A percentile compares a stretch with the other conserved stretches of the same genome.
Conservation (phyloP, 257 asterid genomes). For the Nicotiana knightiana region DNA sequence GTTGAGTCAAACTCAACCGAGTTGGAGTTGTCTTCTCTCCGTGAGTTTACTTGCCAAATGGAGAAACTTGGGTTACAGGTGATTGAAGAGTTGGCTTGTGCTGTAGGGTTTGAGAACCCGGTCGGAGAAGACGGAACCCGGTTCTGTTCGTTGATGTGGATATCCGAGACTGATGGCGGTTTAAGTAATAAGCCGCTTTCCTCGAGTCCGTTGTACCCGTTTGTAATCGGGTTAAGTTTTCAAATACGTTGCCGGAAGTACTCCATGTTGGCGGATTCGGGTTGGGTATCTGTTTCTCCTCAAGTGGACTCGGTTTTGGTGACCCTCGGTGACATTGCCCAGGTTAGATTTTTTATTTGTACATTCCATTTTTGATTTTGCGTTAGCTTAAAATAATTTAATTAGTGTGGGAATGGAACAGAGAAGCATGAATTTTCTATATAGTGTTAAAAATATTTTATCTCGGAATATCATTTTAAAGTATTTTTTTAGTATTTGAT, state of each 20-base stretch:
- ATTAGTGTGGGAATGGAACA: not conserved
- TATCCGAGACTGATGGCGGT: slow-evolving; percentile 39
- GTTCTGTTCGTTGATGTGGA: slow-evolving; percentile 50
- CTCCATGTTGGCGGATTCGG: slow-evolving; percentile 53
- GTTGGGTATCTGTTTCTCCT: slow-evolving; percentile 49
- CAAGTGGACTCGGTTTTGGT: slow-evolving; percentile 48
- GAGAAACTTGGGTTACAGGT: slow-evolving; percentile 50
- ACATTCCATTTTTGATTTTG: not conserved
- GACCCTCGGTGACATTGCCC: slow-evolving; percentile 75
- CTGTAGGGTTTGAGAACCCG: slow-evolving; percentile 51
- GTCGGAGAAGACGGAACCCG: slow-evolving; percentile 18
- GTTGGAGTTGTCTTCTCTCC: slow-evolving; percentile 25
- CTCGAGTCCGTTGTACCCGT: slow-evolving; percentile 65
- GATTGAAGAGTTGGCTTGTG: slow-evolving; percentile 39
- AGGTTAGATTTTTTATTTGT: slow-evolving; percentile 27
- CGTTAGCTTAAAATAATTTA: not conserved
- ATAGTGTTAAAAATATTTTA: too few relatives aligned
- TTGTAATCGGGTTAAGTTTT: slow-evolving; percentile 50
- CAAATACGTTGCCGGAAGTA: slow-evolving; percentile 30
- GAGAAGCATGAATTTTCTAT: too few relatives aligned
- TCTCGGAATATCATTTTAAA: not conserved
- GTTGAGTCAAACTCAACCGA: slow-evolving; percentile 23
- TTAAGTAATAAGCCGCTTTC: slow-evolving; percentile 3
- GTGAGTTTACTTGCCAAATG: slow-evolving; percentile 45
- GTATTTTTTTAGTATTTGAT: too few relatives aligned